Evolutionary conservation across 2,329 filamentous ascomycete genomes (phyloP), one percentile per base, ranked within the genome.

Genomic region (Fusarium sp.): DNA sequence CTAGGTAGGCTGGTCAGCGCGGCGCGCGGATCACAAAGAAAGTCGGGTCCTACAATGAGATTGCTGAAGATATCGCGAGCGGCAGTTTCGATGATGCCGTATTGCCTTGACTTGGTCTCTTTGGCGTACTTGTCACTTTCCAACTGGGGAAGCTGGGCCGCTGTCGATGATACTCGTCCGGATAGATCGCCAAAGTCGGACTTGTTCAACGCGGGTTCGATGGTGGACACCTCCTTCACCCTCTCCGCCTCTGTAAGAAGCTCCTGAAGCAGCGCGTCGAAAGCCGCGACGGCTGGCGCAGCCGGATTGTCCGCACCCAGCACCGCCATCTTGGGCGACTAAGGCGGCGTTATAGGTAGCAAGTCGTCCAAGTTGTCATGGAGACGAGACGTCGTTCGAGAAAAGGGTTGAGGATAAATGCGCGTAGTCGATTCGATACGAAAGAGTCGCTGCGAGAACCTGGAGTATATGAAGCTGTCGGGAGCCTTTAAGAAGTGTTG

Each of bases 1-100:
- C 93, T 96, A 62, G 58, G 63, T 96, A 61, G 58, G 63, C 56
- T 71, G 65, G 76, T 82, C 83, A 84, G 82, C 68, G 62, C 66
- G 67, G 62, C 63, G 69, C 69, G 66, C 67, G 76, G 74, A 75
- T 72, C 74, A 65, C 64, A 59, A 64, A 56, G 25, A 56, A 47
- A 45, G 64, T 54, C 50, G 60, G 45, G 15, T 58, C 92, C 86
- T 85, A 97, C 95, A 81, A 97, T 89, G 70, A 95, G 86, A 71
- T 89, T 87, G 82, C 94, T 94, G 83, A 98, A 97, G 57, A 93
- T 89, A 76, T 93, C 90, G 78, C 95, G 92, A 60, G 93, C 93
- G 12, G 95, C 95, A 20, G 93, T 95, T 82, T 98, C 97, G 56
- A 98, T 90, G 25, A 94, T 88, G 37, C 92, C 91, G 80, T 91